Base-by-base conservation (phyloP, 2,329 filamentous ascomycete species). In the Colletotrichum sp. region DNA sequence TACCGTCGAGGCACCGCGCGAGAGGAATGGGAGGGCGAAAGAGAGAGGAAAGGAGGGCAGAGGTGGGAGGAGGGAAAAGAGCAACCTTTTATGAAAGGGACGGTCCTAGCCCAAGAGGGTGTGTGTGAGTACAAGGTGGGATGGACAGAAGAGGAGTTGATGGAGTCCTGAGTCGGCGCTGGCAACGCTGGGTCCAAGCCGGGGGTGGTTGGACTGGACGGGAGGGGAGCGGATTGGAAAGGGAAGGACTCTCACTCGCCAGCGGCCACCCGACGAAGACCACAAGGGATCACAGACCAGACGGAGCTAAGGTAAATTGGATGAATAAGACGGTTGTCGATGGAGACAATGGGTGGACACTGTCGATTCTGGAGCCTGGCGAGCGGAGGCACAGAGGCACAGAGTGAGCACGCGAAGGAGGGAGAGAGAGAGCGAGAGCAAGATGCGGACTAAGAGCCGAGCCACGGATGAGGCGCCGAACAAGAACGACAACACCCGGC, bases 1-100 rank as follows among this genome's bases (percentile, higher is more conserved):
- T 77, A 75, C 75, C 75, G 75, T 77, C 75, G 71, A 70, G 68
- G 65, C 75, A 77, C 75, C 66, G 75, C 72, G 71, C 67, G 55
- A 71, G 76, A 77, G 39, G 74, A 71, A 34, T 69, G 66, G 69
- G 66, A 77, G 76, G 69, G 70, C 69, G 69, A 36, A 70, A 77
- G 76, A 74, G 65, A 28, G 69, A 66, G 69, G 21, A 21, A 67
- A 69, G 36, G 12, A 12, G 7, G 10, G 15, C 18, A 67, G 39
- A 26, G 60, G 39, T 64, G 74, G 74, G 70, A 70, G 69, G 76
- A 52, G 76, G 76, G 76, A 68, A 60, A 69, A 30, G 60, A 24
- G 65, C 72, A 75, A 66, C 66, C 75, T 77, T 77, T 77, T 77
- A 77, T 77, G 62, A 77, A 67, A 66, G 71, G 55, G 49, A 24